Evolutionary conservation across 257 asterid species (phyloP).

Genomic region (Solanum etuberosum): DNA sequence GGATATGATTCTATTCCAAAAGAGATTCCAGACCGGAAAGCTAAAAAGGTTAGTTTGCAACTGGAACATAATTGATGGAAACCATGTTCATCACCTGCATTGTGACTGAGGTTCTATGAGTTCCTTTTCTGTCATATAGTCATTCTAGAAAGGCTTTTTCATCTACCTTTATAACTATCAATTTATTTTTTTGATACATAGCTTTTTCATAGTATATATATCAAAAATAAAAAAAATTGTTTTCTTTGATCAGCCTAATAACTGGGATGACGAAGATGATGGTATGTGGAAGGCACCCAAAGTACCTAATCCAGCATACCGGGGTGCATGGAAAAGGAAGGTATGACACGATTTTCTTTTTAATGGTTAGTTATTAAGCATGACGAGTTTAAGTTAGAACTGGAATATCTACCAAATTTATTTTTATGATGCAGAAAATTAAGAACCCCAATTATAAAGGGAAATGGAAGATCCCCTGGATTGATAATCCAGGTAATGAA

Average conservation of each 20-base stretch:
- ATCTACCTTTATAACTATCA: neutral
- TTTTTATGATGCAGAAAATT: constrained; percentile 5
- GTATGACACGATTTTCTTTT: neutral
- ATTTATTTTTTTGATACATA: neutral
- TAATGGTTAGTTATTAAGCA: neutral
- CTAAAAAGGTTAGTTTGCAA: constrained; percentile 6
- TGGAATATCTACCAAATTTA: neutral
- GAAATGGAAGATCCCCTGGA: constrained; percentile 20
- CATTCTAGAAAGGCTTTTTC: neutral
- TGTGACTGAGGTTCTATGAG: neutral
- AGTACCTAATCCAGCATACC: constrained; percentile 17
- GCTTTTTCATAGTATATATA: neutral
- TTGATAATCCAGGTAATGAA: constrained; percentile 16
- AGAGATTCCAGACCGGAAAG: constrained; percentile 10
- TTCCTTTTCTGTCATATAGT: neutral
- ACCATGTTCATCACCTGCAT: neutral
- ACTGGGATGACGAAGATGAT: constrained; percentile 23
- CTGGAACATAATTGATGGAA: neutral
- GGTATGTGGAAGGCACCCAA: constrained; percentile 13
- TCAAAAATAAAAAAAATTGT: neutral
- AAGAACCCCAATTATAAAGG: constrained; percentile 21
- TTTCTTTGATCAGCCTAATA: constrained; percentile 3
- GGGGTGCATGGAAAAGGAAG: constrained; percentile 17
- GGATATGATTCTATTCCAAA: constrained; percentile 14
- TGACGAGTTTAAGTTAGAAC: neutral